Conservation (phyloP, 1,284 basidiomycete species). For the Cryptococcus hybrid region DNA sequence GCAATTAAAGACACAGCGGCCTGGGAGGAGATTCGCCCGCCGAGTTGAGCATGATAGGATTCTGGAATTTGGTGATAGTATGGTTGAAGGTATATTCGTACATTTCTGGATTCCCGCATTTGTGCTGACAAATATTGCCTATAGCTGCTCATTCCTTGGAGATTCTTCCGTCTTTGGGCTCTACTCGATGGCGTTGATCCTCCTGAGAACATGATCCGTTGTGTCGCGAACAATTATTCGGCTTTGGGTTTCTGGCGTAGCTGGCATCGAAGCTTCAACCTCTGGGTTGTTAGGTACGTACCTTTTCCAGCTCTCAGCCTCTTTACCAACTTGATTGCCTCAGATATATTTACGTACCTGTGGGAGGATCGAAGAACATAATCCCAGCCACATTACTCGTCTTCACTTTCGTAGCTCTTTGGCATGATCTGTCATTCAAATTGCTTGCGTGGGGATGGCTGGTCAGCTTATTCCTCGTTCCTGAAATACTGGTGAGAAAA, state of each 20-base stretch:
- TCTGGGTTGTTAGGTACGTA: slow-evolving; percentile 83
- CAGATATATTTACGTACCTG: slow-evolving; percentile 89
- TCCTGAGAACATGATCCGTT: slow-evolving; percentile 98
- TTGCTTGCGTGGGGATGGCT: slow-evolving; percentile 98
- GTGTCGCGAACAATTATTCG: slow-evolving; percentile 98
- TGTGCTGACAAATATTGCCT: slow-evolving; percentile 1
- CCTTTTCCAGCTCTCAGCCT: background rate
- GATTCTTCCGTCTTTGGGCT: slow-evolving; percentile 96
- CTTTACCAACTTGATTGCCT: background rate
- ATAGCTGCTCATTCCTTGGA: slow-evolving; percentile 89
- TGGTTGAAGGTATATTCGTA: slow-evolving; percentile 81
- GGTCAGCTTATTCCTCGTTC: slow-evolving; percentile 83
- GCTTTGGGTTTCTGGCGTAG: slow-evolving; percentile 89
- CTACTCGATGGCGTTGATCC: slow-evolving; percentile 85
- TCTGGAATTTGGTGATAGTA: slow-evolving; percentile 95
- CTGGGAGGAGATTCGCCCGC: slow-evolving; percentile 65
- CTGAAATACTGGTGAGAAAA: slow-evolving; percentile 69
- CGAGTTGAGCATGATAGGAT: slow-evolving; percentile 88
- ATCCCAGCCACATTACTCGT: slow-evolving; percentile 72
- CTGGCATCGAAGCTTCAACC: slow-evolving; percentile 96
- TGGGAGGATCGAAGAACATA: slow-evolving; percentile 69
- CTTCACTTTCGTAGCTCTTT: slow-evolving; percentile 98
- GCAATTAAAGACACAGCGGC: slow-evolving; percentile 84
- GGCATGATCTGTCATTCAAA: slow-evolving; percentile 91
- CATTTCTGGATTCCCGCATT: background rate